A percentile compares a stretch with the other conserved stretches of the same genome.
These are phyloP conservation scores for Exophiala sp. DNA, from an alignment of 2,329 filamentous ascomycete genomes.

Conservation along the genomic window DNA sequence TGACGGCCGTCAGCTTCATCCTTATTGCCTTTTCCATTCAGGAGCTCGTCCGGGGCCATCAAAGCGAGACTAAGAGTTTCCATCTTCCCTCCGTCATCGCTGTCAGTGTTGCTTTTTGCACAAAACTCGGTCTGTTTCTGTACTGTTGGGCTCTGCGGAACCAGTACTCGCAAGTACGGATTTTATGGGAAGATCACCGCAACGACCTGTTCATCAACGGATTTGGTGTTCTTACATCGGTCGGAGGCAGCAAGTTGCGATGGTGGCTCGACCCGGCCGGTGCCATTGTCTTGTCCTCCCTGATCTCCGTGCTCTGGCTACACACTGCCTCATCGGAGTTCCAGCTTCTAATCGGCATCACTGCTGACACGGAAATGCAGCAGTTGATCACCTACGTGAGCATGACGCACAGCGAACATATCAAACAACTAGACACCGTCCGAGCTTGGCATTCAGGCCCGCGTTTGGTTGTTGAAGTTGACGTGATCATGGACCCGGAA, in stretches of 20 bases:
- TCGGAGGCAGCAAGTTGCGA: conserved; percentile 78
- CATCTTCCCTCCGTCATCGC: conserved; percentile 78
- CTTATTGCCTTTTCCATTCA: conserved; percentile 81
- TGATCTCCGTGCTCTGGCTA: conserved; percentile 77
- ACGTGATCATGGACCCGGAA: conserved; percentile 82
- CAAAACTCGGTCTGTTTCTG: conserved; percentile 75
- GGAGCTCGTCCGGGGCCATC: conserved; percentile 54
- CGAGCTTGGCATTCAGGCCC: conserved; percentile 87
- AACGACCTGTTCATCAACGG: conserved; percentile 98
- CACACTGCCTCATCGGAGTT: conserved; percentile 84
- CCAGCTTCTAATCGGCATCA: conserved; percentile 81
- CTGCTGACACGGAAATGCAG: conserved; percentile 75
- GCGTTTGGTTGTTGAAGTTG: conserved; percentile 87
- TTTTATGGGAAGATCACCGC: conserved; percentile 93
- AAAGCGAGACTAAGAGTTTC: conserved; percentile 57
- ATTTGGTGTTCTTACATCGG: conserved; percentile 81
- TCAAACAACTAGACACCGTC: conserved; percentile 88
- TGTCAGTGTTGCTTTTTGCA: conserved; percentile 73
- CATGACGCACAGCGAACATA: conserved; percentile 76
- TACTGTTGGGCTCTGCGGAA: conserved; percentile 91
- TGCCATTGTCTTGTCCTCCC: conserved; percentile 71
- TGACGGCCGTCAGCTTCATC: conserved; percentile 86
- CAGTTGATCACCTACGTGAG: conserved; percentile 95
- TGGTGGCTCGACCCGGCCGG: conserved; percentile 97
- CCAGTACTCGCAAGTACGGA: conserved; percentile 84